Conservation (phyloP, 1,284 basidiomycete genomes). For the Cystobasidium sp. region DNA sequence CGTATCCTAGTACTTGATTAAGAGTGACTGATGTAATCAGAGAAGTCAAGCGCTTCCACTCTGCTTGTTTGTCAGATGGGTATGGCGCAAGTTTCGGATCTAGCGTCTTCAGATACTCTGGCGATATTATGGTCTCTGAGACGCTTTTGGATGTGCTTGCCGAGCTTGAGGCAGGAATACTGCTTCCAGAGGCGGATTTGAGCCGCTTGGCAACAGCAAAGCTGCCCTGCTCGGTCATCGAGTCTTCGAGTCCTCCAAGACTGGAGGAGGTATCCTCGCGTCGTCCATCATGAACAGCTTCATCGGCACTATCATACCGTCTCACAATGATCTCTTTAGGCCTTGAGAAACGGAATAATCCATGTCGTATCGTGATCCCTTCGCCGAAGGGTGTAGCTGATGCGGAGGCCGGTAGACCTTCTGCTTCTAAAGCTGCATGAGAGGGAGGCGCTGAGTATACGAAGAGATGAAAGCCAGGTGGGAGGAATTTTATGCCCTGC, state of each 20-base stretch:
- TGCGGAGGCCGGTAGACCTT: constrained; percentile 11
- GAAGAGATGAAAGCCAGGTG: constrained; percentile 52
- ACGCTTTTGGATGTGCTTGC: not conserved
- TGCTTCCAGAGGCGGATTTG: not conserved
- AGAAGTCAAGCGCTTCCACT: constrained; percentile 56
- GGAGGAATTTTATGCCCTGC: constrained; percentile 52
- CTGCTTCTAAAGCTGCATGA: constrained; percentile 7
- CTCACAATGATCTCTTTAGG: constrained; percentile 28
- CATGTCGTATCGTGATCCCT: constrained; percentile 46
- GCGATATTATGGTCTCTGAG: constrained; percentile 49
- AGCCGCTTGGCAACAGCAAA: not conserved
- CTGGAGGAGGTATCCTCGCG: not conserved
- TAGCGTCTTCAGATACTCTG: constrained; percentile 57
- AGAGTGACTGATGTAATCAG: constrained; percentile 53
- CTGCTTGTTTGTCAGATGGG: constrained; percentile 54
- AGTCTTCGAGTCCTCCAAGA: not conserved
- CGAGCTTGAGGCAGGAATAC: not conserved
- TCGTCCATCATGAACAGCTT: constrained; percentile 22
- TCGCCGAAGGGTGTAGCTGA: constrained; percentile 23
- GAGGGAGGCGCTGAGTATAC: constrained; percentile 46
- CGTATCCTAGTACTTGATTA: constrained; percentile 52
- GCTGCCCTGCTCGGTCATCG: not conserved
- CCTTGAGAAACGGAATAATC: constrained; percentile 45
- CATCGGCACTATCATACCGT: constrained; percentile 16
- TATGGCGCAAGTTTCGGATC: constrained; percentile 59